Conservation (phyloP, 371 early-diverging fungal genomes). For the Blastocladiella emersonii region DNA sequence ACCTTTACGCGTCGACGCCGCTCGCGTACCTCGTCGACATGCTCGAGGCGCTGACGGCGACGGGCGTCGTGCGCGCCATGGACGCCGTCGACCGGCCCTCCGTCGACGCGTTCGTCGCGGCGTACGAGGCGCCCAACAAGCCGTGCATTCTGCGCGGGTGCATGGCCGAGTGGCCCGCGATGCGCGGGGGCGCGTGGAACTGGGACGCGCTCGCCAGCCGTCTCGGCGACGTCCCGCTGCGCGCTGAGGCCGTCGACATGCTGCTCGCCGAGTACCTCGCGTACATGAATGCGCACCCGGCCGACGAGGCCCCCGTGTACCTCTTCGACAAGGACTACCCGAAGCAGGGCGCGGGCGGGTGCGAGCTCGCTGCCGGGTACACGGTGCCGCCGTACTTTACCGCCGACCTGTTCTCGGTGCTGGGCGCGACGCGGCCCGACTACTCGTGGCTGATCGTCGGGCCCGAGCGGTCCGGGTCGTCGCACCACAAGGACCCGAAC, state of each 20-base stretch:
- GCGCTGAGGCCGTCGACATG: constrained; percentile 47
- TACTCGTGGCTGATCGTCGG: constrained; percentile 58
- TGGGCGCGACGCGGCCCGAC: constrained; percentile 39
- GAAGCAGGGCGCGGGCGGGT: constrained; percentile 16
- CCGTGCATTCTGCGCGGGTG: constrained; percentile 47
- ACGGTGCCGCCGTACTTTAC: constrained; percentile 42
- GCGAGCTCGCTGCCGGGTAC: constrained; percentile 31
- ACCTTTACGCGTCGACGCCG: constrained; percentile 27
- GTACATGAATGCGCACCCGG: constrained; percentile 21
- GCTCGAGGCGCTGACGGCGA: constrained; percentile 17
- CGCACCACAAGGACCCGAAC: constrained; percentile 57
- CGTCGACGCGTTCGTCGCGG: neutral
- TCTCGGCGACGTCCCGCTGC: constrained; percentile 27
- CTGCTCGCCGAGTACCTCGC: constrained; percentile 30
- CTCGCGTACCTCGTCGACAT: constrained; percentile 28
- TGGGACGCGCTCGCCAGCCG: constrained; percentile 23
- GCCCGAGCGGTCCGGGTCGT: constrained; percentile 42
- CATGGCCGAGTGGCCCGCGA: constrained; percentile 42
- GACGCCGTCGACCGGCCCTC: neutral
- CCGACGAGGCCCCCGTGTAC: constrained; percentile 46
- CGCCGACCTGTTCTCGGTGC: constrained; percentile 39
- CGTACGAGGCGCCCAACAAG: constrained; percentile 1
- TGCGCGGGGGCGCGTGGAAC: constrained; percentile 27
- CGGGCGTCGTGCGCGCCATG: neutral
- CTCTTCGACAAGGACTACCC: constrained; percentile 49